phyloP scores from a whole-genome alignment of 1,284 basidiomycete genomes.

The Vanrija sp. region DNA sequence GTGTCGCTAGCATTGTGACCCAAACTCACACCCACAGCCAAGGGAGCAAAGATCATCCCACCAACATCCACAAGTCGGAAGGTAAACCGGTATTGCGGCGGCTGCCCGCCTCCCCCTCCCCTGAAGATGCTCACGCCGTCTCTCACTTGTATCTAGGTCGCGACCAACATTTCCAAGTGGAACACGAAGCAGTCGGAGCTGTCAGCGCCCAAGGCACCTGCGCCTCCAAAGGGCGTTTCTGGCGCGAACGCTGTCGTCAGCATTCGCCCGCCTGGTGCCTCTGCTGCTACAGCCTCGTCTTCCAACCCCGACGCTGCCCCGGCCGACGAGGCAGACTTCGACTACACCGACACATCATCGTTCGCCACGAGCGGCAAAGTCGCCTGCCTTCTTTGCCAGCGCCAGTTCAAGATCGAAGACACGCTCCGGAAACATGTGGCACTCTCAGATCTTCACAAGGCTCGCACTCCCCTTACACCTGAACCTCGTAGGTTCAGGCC shows the following conservation, averaged over 20 bases:
- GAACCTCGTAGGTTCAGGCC: conserved; percentile 27
- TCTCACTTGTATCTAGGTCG: conserved; percentile 56
- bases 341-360: conserved; percentile 63
- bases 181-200: conserved; percentile 86
- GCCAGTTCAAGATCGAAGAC: conserved; percentile 83
- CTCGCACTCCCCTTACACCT: conserved; percentile 48
- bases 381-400: conserved; percentile 81
- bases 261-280: not conserved
- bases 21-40: conserved; percentile 25
- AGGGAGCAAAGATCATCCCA: conserved; percentile 64
- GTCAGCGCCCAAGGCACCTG: conserved; percentile 24
- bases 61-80: conserved; percentile 84
- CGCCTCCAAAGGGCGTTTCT: conserved; percentile 29
- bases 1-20: not conserved
- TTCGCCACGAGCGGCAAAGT: conserved; percentile 52
- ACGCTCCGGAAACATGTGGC: conserved; percentile 80
- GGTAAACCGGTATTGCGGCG: conserved; percentile 52
- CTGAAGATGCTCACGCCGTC: conserved; percentile 2
- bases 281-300: conserved; percentile 5
- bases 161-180: conserved; percentile 89
- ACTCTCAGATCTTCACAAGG: conserved; percentile 91
- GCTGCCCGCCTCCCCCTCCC: not conserved
- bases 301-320: not conserved
- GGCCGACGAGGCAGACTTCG: conserved; percentile 57
- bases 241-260: conserved; percentile 32